Evolutionary conservation across 495 filamentous ascomycete genomes (phyloP).

Genomic region (Penicillium daleae): DNA sequence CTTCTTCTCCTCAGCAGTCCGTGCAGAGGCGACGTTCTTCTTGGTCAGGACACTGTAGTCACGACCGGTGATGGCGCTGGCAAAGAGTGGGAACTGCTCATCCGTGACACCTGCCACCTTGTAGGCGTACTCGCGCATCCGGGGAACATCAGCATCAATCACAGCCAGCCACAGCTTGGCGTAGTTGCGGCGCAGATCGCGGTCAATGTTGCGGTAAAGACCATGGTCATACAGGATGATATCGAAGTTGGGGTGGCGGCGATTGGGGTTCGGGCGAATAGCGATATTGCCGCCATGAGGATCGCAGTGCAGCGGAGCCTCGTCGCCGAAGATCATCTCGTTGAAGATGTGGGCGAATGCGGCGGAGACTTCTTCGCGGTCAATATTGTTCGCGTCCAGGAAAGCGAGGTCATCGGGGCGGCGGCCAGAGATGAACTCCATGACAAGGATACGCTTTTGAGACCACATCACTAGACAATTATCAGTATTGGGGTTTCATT

Average conservation of each 20-base stretch:
- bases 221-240: conserved; percentile 98
- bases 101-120: conserved; percentile 89
- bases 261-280: conserved; percentile 70
- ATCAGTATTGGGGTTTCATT: conserved; percentile 20
- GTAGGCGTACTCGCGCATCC: conserved; percentile 85
- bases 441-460: conserved; percentile 85
- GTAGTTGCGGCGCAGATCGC: conserved; percentile 77
- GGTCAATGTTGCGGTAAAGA: conserved; percentile 90
- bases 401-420: conserved; percentile 89
- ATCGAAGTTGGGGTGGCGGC: conserved; percentile 81
- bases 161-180: conserved; percentile 98
- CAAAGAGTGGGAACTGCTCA: conserved; percentile 93
- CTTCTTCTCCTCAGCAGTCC: conserved; percentile 75
- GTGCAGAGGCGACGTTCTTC: conserved; percentile 61
- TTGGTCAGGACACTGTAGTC: conserved; percentile 77
- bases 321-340: conserved; percentile 96
- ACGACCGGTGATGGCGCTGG: conserved; percentile 92
- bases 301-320: conserved; percentile 93
- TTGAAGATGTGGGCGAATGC: conserved; percentile 94
- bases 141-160: conserved; percentile 78
- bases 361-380: conserved; percentile 95
- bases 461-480: conserved; percentile 73
- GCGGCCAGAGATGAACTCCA: conserved; percentile 88
- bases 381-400: conserved; percentile 82
- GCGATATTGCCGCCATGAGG: conserved; percentile 98